Base-by-base conservation (phyloP, 495 filamentous ascomycete genomes). In the Aspergillus sclerotioniger region DNA sequence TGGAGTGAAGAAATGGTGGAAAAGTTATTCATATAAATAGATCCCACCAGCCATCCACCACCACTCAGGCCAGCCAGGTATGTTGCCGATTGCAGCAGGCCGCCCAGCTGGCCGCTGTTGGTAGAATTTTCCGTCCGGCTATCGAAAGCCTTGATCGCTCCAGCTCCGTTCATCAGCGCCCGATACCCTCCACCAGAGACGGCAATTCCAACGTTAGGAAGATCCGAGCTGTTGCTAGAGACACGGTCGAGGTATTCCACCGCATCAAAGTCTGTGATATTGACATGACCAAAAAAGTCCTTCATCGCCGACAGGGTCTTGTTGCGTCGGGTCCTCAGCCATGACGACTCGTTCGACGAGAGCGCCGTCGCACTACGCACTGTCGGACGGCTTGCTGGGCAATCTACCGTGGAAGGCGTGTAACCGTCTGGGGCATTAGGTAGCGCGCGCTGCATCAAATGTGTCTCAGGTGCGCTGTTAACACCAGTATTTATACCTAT, bases 1-100 rank as follows among this genome's bases (percentile, higher is more conserved):
- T 77, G 74, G 57, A 95, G 81, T 39, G 68, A 68, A 31, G 82
- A 67, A 43, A 97, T 80, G 15, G 84, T 87, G 32, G 87, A 88
- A 75, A 92, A 98, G 72, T 97, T 98, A 76, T 97, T 98, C 58
- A 87, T 77, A 64, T 84, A 94, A 16, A 98, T 81, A 29, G 88
- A 91, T 7, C 90, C 89, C 10, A 96, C 83, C 10, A 97, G 73
- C 93, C 93, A 98, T 12, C 86, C 83, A 52, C 93, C 94, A 32
- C 93, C 93, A 15, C 89, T 92, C 17, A 97, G 78, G 33, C 90
- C 93, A 16, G 91, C 79, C 15, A 97, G 59, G 68, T 98, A 98
- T 0, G 91, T 97, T 3, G 88, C 73, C 1, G 88, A 80, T 76
- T 98, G 93, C 35, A 97, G 76, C 53, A 97, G 71, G 15, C 92